These are phyloP conservation scores for Fusarium sp. DNA, from an alignment of 2,329 filamentous ascomycete species.

Conservation along the genomic window DNA sequence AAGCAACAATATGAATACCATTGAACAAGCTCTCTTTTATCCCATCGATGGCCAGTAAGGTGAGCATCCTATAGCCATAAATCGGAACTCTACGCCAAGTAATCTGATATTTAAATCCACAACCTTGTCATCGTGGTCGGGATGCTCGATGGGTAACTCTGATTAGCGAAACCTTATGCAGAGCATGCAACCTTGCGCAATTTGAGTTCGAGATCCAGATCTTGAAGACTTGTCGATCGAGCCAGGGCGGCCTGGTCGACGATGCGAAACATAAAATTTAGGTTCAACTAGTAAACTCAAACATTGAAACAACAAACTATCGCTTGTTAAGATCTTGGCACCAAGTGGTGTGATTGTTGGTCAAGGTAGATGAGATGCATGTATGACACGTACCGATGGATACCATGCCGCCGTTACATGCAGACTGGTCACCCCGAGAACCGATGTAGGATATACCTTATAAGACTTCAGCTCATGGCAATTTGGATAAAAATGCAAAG, in stretches of 20 bases:
- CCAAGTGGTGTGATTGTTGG: background rate
- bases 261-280: background rate
- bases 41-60: background rate
- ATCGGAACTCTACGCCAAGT: no score
- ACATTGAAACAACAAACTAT: background rate
- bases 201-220: background rate
- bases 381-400: background rate
- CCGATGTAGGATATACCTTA: background rate
- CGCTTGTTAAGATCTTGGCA: background rate
- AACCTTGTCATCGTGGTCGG: background rate
- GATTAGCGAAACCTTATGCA: background rate
- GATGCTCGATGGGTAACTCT: background rate
- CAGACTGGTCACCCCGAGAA: background rate
- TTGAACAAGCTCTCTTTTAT: background rate
- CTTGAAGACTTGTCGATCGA: background rate
- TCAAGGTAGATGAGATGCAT: background rate
- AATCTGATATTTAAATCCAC: background rate
- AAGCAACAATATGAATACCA: background rate
- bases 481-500: background rate
- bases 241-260: background rate
- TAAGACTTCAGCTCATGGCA: background rate
- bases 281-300: background rate
- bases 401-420: background rate
- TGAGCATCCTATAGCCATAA: background rate
- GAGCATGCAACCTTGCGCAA: background rate